Percentiles rank a stretch among this genome's conserved stretches.
phyloP scores from a whole-genome alignment of 2,329 filamentous ascomycete species.

The Passalora sequoiae region DNA sequence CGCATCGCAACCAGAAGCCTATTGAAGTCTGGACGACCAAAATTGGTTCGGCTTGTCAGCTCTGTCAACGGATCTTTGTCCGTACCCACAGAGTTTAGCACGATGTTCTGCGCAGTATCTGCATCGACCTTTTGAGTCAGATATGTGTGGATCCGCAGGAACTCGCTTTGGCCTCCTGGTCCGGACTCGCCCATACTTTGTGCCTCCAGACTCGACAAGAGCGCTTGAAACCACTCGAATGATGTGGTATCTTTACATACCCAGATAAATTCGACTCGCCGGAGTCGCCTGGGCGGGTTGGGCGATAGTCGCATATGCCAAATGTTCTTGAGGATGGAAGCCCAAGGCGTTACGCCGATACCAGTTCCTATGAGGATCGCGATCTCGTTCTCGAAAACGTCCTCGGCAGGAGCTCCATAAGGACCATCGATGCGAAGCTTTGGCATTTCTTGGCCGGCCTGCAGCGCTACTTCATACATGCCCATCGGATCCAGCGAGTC shows the following conservation, averaged over 20 bases:
- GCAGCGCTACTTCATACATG: conserved; percentile 95
- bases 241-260: conserved; percentile 92
- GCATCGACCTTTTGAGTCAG: conserved; percentile 88
- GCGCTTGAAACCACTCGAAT: conserved; percentile 98
- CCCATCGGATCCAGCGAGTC: conserved; percentile 86
- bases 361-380: conserved; percentile 80
- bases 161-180: conserved; percentile 62
- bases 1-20: conserved; percentile 79
- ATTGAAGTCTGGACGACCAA: conserved; percentile 84
- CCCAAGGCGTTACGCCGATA: conserved; percentile 84
- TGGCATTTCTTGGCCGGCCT: conserved; percentile 92
- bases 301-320: conserved; percentile 90
- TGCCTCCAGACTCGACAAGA: conserved; percentile 82
- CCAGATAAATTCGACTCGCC: conserved; percentile 98
- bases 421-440: conserved; percentile 85
- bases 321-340: conserved; percentile 89
- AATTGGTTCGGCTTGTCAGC: conserved; percentile 83
- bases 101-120: conserved; percentile 93
- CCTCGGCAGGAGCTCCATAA: conserved; percentile 93
- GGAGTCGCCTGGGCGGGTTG: conserved; percentile 81
- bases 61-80: conserved; percentile 88
- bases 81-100: conserved; percentile 87
- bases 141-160: conserved; percentile 96
- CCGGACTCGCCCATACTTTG: conserved; percentile 64
- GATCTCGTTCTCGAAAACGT: conserved; percentile 92